Evolutionary conservation across 495 filamentous ascomycete species (phyloP).

Genomic region (Podospora bellae-mahoneyi): DNA sequence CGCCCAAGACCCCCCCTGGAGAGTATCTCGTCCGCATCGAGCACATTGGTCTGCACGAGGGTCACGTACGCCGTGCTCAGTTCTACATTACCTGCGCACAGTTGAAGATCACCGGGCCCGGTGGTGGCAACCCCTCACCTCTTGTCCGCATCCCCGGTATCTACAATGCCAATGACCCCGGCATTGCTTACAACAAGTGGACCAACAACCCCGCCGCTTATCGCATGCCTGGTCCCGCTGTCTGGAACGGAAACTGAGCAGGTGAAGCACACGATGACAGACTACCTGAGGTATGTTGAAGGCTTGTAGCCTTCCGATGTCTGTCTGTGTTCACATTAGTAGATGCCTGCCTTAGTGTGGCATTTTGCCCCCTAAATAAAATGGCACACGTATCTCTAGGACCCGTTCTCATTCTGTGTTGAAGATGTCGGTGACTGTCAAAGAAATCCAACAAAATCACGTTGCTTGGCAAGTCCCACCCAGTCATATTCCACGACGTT

Average conservation of each 20-base stretch:
- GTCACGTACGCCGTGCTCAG: conserved; percentile 39
- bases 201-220: conserved; percentile 30
- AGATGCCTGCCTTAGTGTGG: too few species aligned
- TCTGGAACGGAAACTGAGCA: conserved; percentile 31
- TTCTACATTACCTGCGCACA: conserved; percentile 54
- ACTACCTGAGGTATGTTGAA: too few species aligned
- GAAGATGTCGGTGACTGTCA: too few species aligned
- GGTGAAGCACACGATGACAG: background rate
- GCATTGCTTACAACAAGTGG: conserved; percentile 45
- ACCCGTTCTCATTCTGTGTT: too few species aligned
- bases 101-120: conserved; percentile 47
- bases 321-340: too few species aligned
- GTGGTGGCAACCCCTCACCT: conserved; percentile 41
- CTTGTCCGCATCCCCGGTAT: conserved; percentile 51
- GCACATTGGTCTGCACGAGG: conserved; percentile 54
- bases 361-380: too few species aligned
- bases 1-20: conserved; percentile 44
- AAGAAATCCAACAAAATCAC: too few species aligned
- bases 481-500: background rate
- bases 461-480: too few species aligned
- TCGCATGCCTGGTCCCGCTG: conserved; percentile 38
- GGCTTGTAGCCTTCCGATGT: too few species aligned
- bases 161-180: conserved; percentile 45
- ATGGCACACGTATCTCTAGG: too few species aligned
- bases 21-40: conserved; percentile 57